phyloP scores from a whole-genome alignment of 257 asterid genomes.

The Solanum pinnatisectum region DNA sequence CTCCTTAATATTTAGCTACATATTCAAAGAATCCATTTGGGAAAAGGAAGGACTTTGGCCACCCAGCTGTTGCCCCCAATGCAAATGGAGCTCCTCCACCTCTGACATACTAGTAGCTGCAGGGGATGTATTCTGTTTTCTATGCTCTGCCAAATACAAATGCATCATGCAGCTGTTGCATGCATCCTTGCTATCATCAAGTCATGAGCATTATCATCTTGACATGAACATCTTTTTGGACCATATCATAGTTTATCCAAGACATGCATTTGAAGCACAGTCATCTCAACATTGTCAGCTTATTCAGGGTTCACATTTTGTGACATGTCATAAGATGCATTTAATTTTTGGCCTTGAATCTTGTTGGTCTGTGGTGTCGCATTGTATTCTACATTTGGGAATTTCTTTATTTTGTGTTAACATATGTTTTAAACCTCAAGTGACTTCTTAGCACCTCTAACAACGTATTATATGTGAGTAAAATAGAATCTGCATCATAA shows the following conservation, averaged over 20 bases:
- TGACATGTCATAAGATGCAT: conserved; percentile 1
- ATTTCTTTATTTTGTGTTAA: background rate
- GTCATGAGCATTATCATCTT: conserved; percentile 64
- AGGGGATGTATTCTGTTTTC: conserved; percentile 77
- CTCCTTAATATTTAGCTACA: conserved; percentile 62
- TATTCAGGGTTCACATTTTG: background rate
- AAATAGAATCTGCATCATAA: conserved; percentile 3
- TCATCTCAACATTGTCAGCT: conserved; percentile 11
- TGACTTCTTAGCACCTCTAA: background rate
- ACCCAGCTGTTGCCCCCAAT: conserved; percentile 32
- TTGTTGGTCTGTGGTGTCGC: background rate
- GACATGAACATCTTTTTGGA: conserved; percentile 31
- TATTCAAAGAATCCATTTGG: conserved; percentile 99
- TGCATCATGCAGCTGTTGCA: conserved; percentile 92
- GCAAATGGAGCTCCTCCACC: conserved; percentile 62
- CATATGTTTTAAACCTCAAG: background rate
- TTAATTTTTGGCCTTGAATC: background rate
- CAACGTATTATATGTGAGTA: background rate
- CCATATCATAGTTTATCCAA: conserved; percentile 23
- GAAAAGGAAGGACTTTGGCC: conserved; percentile 60
- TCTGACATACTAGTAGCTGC: conserved; percentile 69
- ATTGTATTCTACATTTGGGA: background rate
- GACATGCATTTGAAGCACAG: conserved; percentile 49
- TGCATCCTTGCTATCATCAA: conserved; percentile 79
- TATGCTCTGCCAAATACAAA: conserved; percentile 58